Percentiles rank a stretch among this genome's conserved stretches.
These are phyloP conservation scores for Sambucus nigra DNA, from an alignment of 129 eudicot species.

Conservation along the genomic window DNA sequence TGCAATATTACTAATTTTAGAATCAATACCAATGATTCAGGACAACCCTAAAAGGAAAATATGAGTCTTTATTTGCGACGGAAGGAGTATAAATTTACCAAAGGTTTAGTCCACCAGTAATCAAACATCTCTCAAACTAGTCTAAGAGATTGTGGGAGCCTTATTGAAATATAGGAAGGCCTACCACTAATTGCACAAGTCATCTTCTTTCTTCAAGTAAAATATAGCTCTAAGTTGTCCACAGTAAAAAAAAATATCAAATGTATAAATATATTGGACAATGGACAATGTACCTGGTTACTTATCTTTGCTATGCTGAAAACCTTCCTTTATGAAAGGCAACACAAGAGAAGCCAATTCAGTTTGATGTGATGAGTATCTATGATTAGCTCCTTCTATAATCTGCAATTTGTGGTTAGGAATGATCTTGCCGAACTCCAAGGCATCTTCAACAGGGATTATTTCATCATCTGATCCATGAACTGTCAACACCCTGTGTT, in stretches of 20 bases:
- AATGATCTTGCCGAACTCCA: slow-evolving; percentile 54
- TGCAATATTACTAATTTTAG: too few species aligned
- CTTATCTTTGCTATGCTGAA: slow-evolving; percentile 11
- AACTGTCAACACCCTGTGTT: slow-evolving; percentile 56
- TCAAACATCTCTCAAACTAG: too few species aligned
- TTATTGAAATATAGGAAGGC: too few species aligned
- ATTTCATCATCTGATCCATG: slow-evolving; percentile 72
- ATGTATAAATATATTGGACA: too few species aligned
- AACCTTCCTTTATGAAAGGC: slow-evolving; percentile 45
- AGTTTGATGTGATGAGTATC: slow-evolving; percentile 34
- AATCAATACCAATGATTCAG: too few species aligned
- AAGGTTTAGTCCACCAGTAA: not conserved
- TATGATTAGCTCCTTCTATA: slow-evolving; percentile 54
- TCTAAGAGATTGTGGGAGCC: too few species aligned
- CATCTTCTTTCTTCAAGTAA: not conserved
- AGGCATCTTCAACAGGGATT: slow-evolving; percentile 56
- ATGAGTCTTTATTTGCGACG: slow-evolving; percentile 10
- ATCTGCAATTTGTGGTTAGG: slow-evolving; percentile 62
- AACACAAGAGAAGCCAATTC: slow-evolving; percentile 39
- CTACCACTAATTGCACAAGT: slow-evolving; percentile 16
- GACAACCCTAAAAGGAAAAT: too few species aligned
- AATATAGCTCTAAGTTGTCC: too few species aligned
- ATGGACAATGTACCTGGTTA: not conserved
- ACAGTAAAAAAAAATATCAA: too few species aligned
- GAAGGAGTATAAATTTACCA: slow-evolving; percentile 8